phyloP scores from a whole-genome alignment of 768 basidiomycete genomes.

The Hypsizygus marmoreus region DNA sequence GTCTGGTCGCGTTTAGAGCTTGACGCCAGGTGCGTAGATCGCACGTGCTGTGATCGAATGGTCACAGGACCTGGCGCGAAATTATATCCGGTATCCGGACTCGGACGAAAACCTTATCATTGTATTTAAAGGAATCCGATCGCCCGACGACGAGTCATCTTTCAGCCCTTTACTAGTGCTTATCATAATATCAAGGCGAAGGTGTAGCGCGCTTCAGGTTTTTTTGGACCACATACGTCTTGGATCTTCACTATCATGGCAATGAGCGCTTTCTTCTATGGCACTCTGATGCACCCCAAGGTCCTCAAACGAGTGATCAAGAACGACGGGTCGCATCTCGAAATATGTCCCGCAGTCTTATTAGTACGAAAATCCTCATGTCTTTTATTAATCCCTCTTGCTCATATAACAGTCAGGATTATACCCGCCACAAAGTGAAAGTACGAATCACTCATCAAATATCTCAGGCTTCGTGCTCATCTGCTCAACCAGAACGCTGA shows the following conservation, averaged over 20 bases:
- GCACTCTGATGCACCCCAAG: constrained; percentile 86
- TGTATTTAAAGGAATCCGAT: too few species aligned
- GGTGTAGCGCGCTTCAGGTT: too few species aligned
- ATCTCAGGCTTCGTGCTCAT: neutral
- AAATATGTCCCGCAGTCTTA: constrained; percentile 74
- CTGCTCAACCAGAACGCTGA: constrained; percentile 53
- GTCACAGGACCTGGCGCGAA: too few species aligned
- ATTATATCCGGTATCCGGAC: too few species aligned
- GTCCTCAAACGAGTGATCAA: constrained; percentile 78
- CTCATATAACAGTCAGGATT: constrained; percentile 46
- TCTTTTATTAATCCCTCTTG: neutral
- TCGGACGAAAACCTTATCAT: too few species aligned
- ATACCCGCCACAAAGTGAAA: constrained; percentile 81
- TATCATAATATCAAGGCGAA: too few species aligned
- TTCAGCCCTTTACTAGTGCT: too few species aligned
- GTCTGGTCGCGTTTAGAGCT: too few species aligned
- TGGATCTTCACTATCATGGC: neutral
- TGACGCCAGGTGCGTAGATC: too few species aligned
- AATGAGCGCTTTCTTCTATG: constrained; percentile 76
- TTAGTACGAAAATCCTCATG: constrained; percentile 46
- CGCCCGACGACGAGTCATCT: too few species aligned
- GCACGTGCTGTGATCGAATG: too few species aligned
- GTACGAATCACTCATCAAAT: constrained; percentile 33
- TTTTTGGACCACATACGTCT: too few species aligned
- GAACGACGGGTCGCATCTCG: constrained; percentile 62